phyloP scores from a whole-genome alignment of 257 asterid genomes.

The Nicotiana otophora region DNA sequence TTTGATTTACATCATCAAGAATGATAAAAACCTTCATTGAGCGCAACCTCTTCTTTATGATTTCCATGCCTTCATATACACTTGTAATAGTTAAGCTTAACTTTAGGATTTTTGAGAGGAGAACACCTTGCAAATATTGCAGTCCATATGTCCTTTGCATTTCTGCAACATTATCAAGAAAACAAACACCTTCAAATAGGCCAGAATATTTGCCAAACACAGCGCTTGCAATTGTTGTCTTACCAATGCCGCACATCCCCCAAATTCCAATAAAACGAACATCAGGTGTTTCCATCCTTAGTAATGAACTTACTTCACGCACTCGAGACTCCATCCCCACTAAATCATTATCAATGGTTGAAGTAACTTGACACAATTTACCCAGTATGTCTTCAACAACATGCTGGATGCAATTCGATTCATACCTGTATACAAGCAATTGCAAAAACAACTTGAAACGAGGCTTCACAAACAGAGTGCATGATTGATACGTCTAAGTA shows the following conservation, averaged over 20 bases:
- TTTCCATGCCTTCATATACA: conserved; percentile 9
- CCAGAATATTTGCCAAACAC: background rate
- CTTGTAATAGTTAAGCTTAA: background rate
- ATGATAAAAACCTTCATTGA: conserved; percentile 3
- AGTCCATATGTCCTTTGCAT: background rate
- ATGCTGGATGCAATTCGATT: conserved; percentile 5
- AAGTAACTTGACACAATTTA: background rate
- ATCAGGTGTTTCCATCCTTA: background rate
- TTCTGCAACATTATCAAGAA: conserved; percentile 9
- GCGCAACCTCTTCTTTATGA: background rate
- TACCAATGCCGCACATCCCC: conserved; percentile 22
- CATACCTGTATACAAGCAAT: conserved; percentile 1
- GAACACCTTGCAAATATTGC: conserved; percentile 7
- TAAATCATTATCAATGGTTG: background rate
- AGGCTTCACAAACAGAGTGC: background rate
- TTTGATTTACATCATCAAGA: conserved; percentile 17
- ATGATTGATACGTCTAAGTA: background rate
- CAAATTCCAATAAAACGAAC: conserved; percentile 13
- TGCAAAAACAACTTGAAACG: background rate
- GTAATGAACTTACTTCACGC: background rate
- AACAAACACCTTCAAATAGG: conserved; percentile 13
- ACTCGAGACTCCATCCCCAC: conserved; percentile 17
- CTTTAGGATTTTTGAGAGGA: conserved; percentile 10
- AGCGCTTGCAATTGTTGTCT: conserved; percentile 18
- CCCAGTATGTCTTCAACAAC: conserved; percentile 2